Percentiles rank a stretch among this genome's conserved stretches.
phyloP scores from a whole-genome alignment of 2,329 filamentous ascomycete genomes.

The Botrytis squamosa region DNA sequence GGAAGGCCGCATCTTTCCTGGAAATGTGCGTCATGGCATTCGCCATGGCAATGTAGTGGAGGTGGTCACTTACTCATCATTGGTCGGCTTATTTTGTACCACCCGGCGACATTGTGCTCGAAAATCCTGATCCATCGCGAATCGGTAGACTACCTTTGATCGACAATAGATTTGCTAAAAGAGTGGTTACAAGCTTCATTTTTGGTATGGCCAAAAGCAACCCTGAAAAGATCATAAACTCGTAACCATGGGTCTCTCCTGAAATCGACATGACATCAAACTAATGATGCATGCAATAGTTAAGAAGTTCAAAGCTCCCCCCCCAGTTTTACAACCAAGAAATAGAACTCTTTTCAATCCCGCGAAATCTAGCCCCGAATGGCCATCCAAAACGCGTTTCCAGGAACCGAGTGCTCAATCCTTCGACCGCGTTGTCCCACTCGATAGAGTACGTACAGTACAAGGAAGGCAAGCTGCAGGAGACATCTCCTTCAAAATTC shows the following conservation, averaged over 20 bases:
- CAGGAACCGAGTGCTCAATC: neutral
- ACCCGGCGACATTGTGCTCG: neutral
- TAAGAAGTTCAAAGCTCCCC: neutral
- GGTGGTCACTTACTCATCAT: neutral
- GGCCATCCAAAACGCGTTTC: neutral
- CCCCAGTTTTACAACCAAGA: neutral
- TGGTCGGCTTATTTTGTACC: neutral
- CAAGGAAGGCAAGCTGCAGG: neutral
- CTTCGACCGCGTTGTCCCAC: neutral
- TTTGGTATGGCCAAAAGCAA: slow-evolving; percentile 1
- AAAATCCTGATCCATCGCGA: neutral
- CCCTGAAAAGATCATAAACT: neutral
- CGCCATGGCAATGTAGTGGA: slow-evolving; percentile 11
- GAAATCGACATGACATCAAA: slow-evolving; percentile 16
- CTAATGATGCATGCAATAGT: slow-evolving; percentile 1
- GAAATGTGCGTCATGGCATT: slow-evolving; percentile 10
- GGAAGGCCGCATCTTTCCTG: slow-evolving; percentile 11
- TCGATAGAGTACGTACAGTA: neutral
- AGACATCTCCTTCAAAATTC: neutral
- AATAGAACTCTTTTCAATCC: neutral
- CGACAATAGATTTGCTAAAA: neutral
- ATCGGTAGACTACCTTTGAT: neutral
- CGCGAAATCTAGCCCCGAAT: neutral
- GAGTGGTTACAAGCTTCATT: neutral
- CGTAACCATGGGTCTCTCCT: neutral